Evolutionary conservation across 164 flowering plant genomes (phyloP).

Genomic region (Dillenia turbinata): DNA sequence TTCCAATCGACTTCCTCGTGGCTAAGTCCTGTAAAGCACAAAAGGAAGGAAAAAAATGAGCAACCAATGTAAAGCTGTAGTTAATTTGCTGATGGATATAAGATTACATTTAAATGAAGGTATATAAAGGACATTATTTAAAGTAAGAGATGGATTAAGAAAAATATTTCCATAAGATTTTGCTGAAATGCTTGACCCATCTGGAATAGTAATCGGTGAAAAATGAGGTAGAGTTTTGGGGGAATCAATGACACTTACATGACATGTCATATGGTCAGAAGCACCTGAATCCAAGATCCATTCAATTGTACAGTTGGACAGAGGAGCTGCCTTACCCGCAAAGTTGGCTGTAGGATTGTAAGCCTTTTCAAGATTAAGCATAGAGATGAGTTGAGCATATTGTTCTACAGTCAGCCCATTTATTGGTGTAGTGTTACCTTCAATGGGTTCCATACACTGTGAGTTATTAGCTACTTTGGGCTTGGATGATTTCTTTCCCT

Average conservation of each 20-base stretch:
- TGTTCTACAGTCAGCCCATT: neutral
- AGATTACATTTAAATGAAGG: slow-evolving; percentile 6
- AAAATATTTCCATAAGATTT: neutral
- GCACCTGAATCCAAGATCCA: slow-evolving; percentile 10
- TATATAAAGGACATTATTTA: neutral
- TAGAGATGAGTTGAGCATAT: slow-evolving; percentile 1
- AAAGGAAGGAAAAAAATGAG: neutral
- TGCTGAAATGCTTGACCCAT: neutral
- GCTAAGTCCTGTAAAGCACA: slow-evolving; percentile 6
- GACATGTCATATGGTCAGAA: slow-evolving; percentile 7
- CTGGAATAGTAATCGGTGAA: neutral
- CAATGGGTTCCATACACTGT: neutral
- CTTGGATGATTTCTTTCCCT: neutral
- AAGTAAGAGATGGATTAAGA: neutral
- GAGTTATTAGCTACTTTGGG: neutral
- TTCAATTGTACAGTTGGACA: neutral
- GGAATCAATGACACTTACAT: neutral
- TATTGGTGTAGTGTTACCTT: neutral
- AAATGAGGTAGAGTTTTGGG: neutral
- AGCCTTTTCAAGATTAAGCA: neutral
- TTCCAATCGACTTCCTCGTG: no score
- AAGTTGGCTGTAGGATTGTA: neutral
- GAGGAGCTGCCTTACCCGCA: neutral
- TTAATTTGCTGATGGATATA: slow-evolving; percentile 4
- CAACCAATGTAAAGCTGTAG: neutral